Conservation (phyloP, 2,329 filamentous ascomycete species). For the Ceratocystis destructans region DNA sequence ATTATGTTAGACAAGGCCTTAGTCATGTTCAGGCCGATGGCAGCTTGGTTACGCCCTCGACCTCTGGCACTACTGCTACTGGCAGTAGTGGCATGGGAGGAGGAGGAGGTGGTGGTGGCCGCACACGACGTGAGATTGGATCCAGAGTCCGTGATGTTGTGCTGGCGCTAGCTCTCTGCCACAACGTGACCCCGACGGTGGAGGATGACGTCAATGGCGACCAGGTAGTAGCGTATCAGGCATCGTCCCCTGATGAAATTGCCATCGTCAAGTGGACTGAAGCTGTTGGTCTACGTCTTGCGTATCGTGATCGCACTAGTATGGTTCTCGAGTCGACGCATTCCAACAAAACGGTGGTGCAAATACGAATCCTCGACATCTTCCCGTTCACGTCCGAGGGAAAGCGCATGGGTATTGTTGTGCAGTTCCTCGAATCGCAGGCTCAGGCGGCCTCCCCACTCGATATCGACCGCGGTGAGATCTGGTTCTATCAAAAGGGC, state of each 20-base stretch:
- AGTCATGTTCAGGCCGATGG: constrained; percentile 28
- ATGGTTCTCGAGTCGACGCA: constrained; percentile 71
- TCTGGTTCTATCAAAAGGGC: constrained; percentile 98
- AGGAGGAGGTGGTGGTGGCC: constrained; percentile 48
- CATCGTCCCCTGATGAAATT: constrained; percentile 94
- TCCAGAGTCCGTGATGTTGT: constrained; percentile 87
- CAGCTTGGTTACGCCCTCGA: constrained; percentile 61
- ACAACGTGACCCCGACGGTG: constrained; percentile 87
- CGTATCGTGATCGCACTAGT: constrained; percentile 71
- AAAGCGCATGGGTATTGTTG: constrained; percentile 95
- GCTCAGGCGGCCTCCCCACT: constrained; percentile 29
- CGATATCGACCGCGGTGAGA: constrained; percentile 52
- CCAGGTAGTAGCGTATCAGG: constrained; percentile 75
- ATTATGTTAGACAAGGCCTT: constrained; percentile 78
- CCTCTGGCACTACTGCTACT: constrained; percentile 33
- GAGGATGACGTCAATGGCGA: constrained; percentile 66
- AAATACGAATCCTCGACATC: constrained; percentile 77
- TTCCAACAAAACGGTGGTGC: constrained; percentile 60
- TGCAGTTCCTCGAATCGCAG: constrained; percentile 59
- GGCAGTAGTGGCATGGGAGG: constrained; percentile 28
- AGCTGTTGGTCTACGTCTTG: constrained; percentile 70
- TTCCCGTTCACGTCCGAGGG: constrained; percentile 97
- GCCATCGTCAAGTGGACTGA: constrained; percentile 96
- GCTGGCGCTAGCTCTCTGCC: constrained; percentile 79
- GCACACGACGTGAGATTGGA: constrained; percentile 84